A percentile compares a stretch with the other conserved stretches of the same genome.
Conservation (phyloP, 768 basidiomycete genomes). For the Trametes punicea region DNA sequence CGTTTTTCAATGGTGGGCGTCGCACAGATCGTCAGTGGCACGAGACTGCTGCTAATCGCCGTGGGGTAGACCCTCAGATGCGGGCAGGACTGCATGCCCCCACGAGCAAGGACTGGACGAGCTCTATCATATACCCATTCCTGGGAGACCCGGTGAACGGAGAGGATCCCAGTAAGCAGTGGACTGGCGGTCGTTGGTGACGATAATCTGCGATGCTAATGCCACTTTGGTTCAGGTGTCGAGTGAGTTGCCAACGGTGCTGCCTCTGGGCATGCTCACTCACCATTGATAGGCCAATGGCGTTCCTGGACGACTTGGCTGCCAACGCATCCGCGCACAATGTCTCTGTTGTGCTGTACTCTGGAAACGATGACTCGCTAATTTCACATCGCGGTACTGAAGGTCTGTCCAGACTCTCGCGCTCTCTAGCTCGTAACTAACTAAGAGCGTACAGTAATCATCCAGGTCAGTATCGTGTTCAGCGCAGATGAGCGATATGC, state of each 20-base stretch:
- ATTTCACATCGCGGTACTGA: conserved; percentile 62
- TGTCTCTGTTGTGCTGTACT: conserved; percentile 56
- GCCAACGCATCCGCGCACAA: conserved; percentile 53
- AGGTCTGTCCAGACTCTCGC: conserved; percentile 36
- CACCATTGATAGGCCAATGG: conserved; percentile 47
- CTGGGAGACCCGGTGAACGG: conserved; percentile 21
- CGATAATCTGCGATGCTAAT: not conserved
- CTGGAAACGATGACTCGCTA: conserved; percentile 68
- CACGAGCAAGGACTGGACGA: conserved; percentile 46
- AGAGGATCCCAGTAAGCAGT: conserved; percentile 34
- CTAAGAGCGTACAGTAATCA: conserved; percentile 31
- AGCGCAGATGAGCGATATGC: not conserved
- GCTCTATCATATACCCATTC: conserved; percentile 29
- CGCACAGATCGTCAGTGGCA: not conserved
- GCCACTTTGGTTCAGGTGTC: conserved; percentile 25
- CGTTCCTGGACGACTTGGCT: conserved; percentile 62
- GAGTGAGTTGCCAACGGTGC: conserved; percentile 27
- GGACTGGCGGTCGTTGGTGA: not conserved
- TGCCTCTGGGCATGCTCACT: not conserved
- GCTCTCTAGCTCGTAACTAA: not conserved
- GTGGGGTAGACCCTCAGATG: conserved; percentile 45
- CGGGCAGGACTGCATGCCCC: conserved; percentile 66
- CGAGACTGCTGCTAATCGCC: not conserved
- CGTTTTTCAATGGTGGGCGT: conserved; percentile 60
- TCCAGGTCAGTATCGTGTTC: conserved; percentile 39